A percentile compares a stretch with the other conserved stretches of the same genome.
These are phyloP conservation scores for Aspergillus fumigatus DNA, from an alignment of 2,329 filamentous ascomycete species.

Conservation along the genomic window DNA sequence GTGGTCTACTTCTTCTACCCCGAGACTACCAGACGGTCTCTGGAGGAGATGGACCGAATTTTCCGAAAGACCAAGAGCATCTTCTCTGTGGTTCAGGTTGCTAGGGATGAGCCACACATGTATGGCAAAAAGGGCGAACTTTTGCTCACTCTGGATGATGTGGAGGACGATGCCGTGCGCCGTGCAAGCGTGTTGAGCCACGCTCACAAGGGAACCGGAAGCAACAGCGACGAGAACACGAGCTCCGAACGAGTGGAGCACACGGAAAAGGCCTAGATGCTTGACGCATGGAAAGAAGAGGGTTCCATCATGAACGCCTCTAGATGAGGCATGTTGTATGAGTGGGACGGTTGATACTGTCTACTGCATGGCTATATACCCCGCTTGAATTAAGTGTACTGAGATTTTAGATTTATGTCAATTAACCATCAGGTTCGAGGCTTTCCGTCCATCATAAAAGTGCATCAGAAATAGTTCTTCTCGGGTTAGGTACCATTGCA, in stretches of 20 bases:
- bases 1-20: slow-evolving; percentile 59
- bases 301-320: background rate
- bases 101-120: slow-evolving; percentile 49
- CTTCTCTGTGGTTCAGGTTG: slow-evolving; percentile 48
- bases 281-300: background rate
- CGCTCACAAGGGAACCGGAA: slow-evolving; percentile 10
- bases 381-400: background rate
- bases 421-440: background rate
- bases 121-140: slow-evolving; percentile 57
- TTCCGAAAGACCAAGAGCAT: slow-evolving; percentile 53
- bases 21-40: slow-evolving; percentile 54
- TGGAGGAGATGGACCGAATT: slow-evolving; percentile 68
- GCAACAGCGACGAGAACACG: slow-evolving; percentile 14
- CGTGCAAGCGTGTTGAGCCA: slow-evolving; percentile 26
- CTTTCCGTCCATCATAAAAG: background rate
- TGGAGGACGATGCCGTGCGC: slow-evolving; percentile 38
- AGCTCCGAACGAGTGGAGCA: slow-evolving; percentile 12
- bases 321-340: background rate
- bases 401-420: background rate
- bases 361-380: background rate
- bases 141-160: slow-evolving; percentile 49
- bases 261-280: background rate
- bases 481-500: no score
- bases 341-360: background rate
- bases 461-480: background rate